Conservation (phyloP, 148 eudicot genomes). For the Vaccinium darrowii region DNA sequence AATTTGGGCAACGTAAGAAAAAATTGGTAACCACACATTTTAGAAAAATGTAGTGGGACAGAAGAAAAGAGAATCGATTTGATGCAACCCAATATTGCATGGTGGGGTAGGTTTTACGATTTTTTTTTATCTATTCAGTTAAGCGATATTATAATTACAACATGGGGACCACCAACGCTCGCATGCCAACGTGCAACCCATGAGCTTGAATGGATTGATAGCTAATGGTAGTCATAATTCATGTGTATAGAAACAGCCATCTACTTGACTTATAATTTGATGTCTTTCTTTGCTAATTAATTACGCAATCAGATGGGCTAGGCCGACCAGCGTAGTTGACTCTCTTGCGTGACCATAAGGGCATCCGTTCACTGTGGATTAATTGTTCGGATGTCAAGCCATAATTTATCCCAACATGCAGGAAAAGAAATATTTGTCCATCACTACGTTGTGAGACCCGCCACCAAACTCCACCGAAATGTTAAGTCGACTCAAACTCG, state of each 20-base stretch:
- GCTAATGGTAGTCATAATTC: not conserved
- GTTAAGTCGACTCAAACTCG: too few relatives aligned
- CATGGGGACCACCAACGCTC: not conserved
- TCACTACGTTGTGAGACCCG: too few relatives aligned
- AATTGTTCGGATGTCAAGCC: too few relatives aligned
- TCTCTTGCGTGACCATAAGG: too few relatives aligned
- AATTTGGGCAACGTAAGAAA: too few relatives aligned
- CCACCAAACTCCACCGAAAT: too few relatives aligned
- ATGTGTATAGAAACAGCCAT: not conserved
- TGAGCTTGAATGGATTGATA: not conserved
- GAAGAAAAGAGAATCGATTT: not conserved
- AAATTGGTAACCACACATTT: too few relatives aligned
- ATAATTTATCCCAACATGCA: too few relatives aligned
- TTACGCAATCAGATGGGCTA: too few relatives aligned
- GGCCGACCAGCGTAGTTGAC: too few relatives aligned
- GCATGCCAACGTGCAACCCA: not conserved
- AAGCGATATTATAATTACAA: not conserved
- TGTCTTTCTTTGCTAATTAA: not conserved
- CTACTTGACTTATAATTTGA: not conserved
- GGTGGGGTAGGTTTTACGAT: not conserved
- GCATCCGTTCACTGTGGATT: too few relatives aligned
- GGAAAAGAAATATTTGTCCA: too few relatives aligned
- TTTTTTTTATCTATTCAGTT: not conserved
- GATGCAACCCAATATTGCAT: not conserved
- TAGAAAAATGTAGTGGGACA: not conserved